Percentiles rank a stretch among this genome's conserved stretches.
Conservation (phyloP, 768 basidiomycete species). For the Tricholomella constricta region DNA sequence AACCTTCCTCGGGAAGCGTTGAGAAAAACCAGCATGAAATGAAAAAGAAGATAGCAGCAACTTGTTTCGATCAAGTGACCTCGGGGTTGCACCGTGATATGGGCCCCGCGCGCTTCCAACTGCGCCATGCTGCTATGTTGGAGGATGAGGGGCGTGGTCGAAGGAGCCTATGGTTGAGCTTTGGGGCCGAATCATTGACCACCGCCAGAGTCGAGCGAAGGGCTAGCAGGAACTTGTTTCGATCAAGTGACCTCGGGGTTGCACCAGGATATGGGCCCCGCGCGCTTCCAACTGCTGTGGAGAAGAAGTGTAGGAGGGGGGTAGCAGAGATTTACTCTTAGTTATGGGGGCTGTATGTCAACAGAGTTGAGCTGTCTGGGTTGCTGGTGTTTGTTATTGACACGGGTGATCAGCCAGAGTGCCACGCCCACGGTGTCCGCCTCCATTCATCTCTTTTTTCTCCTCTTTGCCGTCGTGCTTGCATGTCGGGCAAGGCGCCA, state of each 20-base stretch:
- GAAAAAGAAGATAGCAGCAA: slow-evolving; percentile 6
- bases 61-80: slow-evolving; percentile 19
- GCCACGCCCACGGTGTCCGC: slow-evolving; percentile 1
- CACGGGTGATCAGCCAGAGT: background rate
- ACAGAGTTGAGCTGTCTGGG: background rate
- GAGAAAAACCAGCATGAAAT: background rate
- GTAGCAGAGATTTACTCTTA: background rate
- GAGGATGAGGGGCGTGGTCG: background rate
- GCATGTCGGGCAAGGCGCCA: slow-evolving; percentile 79
- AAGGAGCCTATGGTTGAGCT: background rate
- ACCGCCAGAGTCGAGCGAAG: no score
- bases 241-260: slow-evolving; percentile 18
- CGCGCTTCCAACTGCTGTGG: slow-evolving; percentile 23
- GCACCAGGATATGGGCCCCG: slow-evolving; percentile 16
- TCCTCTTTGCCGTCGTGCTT: background rate
- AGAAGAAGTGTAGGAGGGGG: no score
- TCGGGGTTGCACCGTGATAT: slow-evolving; percentile 11
- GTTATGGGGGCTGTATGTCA: background rate
- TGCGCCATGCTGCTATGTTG: slow-evolving; percentile 18
- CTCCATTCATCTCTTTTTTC: background rate
- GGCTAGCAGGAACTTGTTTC: slow-evolving; percentile 20
- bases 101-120: slow-evolving; percentile 23
- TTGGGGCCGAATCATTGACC: background rate
- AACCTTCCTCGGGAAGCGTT: background rate
- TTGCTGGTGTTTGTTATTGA: slow-evolving; percentile 4